Base-by-base conservation (phyloP, 202 grass and related monocot species). In the Sporobolus alterniflorus region DNA sequence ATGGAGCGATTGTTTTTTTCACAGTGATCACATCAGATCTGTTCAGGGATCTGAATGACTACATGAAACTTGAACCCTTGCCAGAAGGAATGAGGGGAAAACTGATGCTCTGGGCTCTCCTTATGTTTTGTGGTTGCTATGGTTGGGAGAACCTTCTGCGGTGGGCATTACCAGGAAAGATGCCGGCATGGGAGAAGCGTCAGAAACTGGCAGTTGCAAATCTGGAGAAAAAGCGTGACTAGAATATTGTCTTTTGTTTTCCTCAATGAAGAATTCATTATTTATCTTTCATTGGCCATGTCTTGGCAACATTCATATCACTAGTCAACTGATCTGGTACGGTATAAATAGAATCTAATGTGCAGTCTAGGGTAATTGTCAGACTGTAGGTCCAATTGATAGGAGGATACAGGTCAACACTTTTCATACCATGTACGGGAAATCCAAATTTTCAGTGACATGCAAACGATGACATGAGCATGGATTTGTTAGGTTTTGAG, bases 121-220 rank as follows among this genome's bases (percentile, higher is more conserved):
- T 94, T 64, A 99, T 99, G 96, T 99, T 94, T 69, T 81, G 94
- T 44, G 87, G 96, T 22, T 99, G 96, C 63, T 99, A 96, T 49
- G 91, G 91, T 52, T 99, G 96, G 93, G 93, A 99, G 89, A 88
- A 91, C 15, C 64, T 96, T 33, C 71, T 99, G 81, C 86, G 96
- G 49, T 99, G 90, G 93, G 47, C 77, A 7, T 96, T 92, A 70
- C 93, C 96, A 47, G 96, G 96, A 34, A 89, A 88, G 85, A 96
- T 99, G 91, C 91, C 96, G 6, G 83, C 82, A 6, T 94, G 96
- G 96, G 90, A 91, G 83, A 94, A 88, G 64, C 87, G 88, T 62
- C 96, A 96, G 84, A 96, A 93, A 83, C 85, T 89, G 52, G 91
- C 87, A 69, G 81, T 86, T 74, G 80, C 83, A 74, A 83, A 78